A percentile compares a stretch with the other conserved stretches of the same genome.
Conservation (phyloP, 2,329 filamentous ascomycete genomes). For the Fragosphaeria purpurea region DNA sequence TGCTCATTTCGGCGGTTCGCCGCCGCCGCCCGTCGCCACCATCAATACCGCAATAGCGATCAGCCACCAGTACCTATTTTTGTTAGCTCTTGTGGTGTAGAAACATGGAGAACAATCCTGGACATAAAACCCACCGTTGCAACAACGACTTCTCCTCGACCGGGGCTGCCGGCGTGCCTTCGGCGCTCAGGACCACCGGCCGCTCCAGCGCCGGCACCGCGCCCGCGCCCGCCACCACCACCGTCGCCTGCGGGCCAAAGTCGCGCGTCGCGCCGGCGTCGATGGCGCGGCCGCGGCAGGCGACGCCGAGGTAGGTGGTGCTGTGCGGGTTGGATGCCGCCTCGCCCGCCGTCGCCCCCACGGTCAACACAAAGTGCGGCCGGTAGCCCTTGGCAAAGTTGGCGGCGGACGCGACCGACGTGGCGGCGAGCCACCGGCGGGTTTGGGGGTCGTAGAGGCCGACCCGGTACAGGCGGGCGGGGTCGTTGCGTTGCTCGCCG, state of each 20-base stretch:
- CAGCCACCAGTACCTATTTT: conserved; percentile 60
- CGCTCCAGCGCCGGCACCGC: conserved; percentile 51
- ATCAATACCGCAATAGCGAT: conserved; percentile 44
- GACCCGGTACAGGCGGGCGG: conserved; percentile 42
- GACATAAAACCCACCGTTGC: conserved; percentile 46
- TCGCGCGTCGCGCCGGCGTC: conserved; percentile 56
- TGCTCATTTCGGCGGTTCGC: too few species aligned
- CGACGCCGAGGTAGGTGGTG: conserved; percentile 35
- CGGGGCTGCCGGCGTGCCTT: conserved; percentile 47
- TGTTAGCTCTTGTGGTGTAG: too few species aligned
- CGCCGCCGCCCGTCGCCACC: conserved; percentile 41
- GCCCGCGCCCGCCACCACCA: conserved; percentile 38
- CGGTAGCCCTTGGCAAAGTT: conserved; percentile 54
- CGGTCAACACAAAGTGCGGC: conserved; percentile 43
- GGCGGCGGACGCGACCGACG: conserved; percentile 42
- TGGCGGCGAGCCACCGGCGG: conserved; percentile 41
- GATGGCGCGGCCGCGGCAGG: conserved; percentile 45
- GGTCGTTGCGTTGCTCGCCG: conserved; percentile 25
- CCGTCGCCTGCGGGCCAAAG: conserved; percentile 50
- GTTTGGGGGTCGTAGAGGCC: conserved; percentile 44
- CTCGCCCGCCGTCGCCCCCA: conserved; percentile 24
- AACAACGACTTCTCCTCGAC: conserved; percentile 52
- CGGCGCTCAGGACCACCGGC: conserved; percentile 50
- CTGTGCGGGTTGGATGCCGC: neutral
- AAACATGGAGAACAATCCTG: neutral